Base-by-base conservation (phyloP, 108 stramenopile species). In the Cyclostephanos tholiformis region DNA sequence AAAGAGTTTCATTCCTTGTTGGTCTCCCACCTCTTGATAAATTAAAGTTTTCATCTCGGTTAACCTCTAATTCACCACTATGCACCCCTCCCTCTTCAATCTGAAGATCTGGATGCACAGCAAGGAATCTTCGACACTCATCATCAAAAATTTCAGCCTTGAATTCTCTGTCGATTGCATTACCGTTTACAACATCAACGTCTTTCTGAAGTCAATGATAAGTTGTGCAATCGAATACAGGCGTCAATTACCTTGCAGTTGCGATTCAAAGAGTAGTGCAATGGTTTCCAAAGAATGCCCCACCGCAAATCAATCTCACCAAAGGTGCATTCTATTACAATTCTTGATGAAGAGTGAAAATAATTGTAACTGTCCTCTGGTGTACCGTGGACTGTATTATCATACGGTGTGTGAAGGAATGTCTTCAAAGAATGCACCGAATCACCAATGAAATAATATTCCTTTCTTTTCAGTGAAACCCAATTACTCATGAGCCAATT, bases 291-390 rank as follows among this genome's bases (percentile, higher is more conserved):
- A n/a, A 80, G 35, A 26, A 80, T 75, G 19, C 67, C 79, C 79
- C 79, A 80, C 14, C 74, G 59, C 25, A 75, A 29, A 26, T 69
- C 61, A 50, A 80, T 56, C 23, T 80, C 74, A 16, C 74, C 79
- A 74, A 80, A 80, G 19, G 79, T 59, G 30, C 79, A 80, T 46
- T 80, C 79, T 12, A 80, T 65, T 4, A 19, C 38, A 14, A 80
- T 80, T 13, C 66, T 52, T 6, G 30, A 35, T 10, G 48, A 68
- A 25, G 79, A 80, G 25, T 60, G 72, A 17, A 55, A 68, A n/a
- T 51, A 80, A 50, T 80, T 73, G 66, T 16, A 80, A 29, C 55
- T 68, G 16, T 80, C 79, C 63, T 55, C 58, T n/a, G 66, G 30
- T 4, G 58, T 39, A 16, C 30, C 61, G 53, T 67, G 65, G 14